A percentile compares a stretch with the other conserved stretches of the same genome.
phyloP scores from a whole-genome alignment of 495 filamentous ascomycete genomes.

The Hypoxylon fuscum region DNA sequence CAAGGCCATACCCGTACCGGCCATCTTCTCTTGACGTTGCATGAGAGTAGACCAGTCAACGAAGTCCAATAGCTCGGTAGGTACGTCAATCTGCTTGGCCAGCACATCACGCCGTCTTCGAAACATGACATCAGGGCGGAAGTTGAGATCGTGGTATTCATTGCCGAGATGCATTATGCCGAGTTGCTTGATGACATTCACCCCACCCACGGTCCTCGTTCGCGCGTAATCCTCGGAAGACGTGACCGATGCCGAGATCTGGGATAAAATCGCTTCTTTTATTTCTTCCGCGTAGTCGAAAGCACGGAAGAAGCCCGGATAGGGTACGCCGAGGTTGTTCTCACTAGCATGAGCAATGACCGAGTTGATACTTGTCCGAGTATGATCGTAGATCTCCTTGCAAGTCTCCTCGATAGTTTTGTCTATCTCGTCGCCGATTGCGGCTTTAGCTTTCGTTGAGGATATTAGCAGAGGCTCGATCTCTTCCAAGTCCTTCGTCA shows the following conservation, averaged over 20 bases:
- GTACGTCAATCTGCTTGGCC: slow-evolving; percentile 83
- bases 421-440: slow-evolving; percentile 83
- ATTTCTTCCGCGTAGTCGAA: slow-evolving; percentile 95
- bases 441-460: slow-evolving; percentile 81
- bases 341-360: slow-evolving; percentile 81
- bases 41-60: slow-evolving; percentile 84
- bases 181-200: slow-evolving; percentile 84
- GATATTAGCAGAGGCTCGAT: slow-evolving; percentile 86
- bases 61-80: slow-evolving; percentile 91
- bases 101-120: slow-evolving; percentile 78
- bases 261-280: slow-evolving; percentile 88
- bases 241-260: slow-evolving; percentile 79
- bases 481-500: slow-evolving; percentile 79
- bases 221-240: slow-evolving; percentile 87
- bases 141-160: slow-evolving; percentile 82
- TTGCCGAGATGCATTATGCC: slow-evolving; percentile 89
- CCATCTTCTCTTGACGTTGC: slow-evolving; percentile 92
- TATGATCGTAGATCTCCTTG: slow-evolving; percentile 83
- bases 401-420: slow-evolving; percentile 84
- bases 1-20: slow-evolving; percentile 90
- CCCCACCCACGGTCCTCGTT: slow-evolving; percentile 78
- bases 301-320: slow-evolving; percentile 83
- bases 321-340: slow-evolving; percentile 79
- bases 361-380: slow-evolving; percentile 72
- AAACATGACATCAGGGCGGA: slow-evolving; percentile 94